These are phyloP conservation scores for Acanthamoeba triangularis DNA, from an alignment of 208 protist species.

Conservation along the genomic window DNA sequence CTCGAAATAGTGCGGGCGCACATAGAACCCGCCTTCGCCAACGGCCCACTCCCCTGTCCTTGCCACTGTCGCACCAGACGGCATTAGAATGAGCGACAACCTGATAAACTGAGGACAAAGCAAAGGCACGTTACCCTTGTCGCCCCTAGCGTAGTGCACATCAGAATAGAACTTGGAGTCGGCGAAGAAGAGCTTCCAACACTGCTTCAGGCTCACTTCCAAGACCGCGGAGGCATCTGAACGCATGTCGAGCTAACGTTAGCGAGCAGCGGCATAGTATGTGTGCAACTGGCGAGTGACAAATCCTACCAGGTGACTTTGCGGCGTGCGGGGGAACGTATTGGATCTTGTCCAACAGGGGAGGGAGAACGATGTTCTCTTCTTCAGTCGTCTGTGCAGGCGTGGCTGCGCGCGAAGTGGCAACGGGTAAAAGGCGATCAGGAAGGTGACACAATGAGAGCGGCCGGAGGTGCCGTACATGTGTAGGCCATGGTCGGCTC, in stretches of 20 bases:
- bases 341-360: constrained; percentile 20
- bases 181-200: constrained; percentile 67
- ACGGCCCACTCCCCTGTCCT: constrained; percentile 26
- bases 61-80: neutral
- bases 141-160: constrained; percentile 44
- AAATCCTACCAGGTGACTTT: constrained; percentile 8
- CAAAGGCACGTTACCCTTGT: neutral
- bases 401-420: neutral
- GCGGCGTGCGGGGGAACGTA: constrained; percentile 35
- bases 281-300: neutral
- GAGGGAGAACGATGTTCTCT: constrained; percentile 15
- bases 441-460: neutral
- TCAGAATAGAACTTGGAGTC: constrained; percentile 54
- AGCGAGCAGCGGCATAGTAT: neutral
- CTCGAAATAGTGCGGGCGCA: constrained; percentile 66
- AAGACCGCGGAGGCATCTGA: constrained; percentile 51
- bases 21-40: constrained; percentile 8
- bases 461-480: neutral
- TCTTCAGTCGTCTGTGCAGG: neutral
- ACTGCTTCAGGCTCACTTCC: constrained; percentile 66
- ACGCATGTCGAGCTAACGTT: neutral
- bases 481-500: neutral
- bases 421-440: neutral
- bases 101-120: neutral
- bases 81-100: neutral